Conservation (phyloP, 2,329 filamentous ascomycete species). For the Claviceps sp. region DNA sequence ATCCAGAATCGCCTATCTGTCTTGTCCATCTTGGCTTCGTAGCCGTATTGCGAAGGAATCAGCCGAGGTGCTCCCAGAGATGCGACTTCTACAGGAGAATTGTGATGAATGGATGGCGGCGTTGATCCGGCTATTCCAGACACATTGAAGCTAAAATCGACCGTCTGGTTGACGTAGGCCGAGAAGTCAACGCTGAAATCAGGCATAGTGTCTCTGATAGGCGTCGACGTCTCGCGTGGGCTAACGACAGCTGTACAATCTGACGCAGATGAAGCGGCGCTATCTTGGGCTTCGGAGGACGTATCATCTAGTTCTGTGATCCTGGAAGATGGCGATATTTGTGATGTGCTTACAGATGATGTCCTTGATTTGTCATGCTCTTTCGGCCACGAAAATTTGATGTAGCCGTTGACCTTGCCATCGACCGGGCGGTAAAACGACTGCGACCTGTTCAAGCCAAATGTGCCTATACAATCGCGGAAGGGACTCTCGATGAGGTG, state of each 20-base stretch:
- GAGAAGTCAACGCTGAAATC: neutral
- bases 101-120: neutral
- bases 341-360: neutral
- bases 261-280: neutral
- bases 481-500: slow-evolving; percentile 18
- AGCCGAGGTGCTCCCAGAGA: slow-evolving; percentile 6
- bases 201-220: neutral
- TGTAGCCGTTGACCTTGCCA: slow-evolving; percentile 24
- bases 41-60: slow-evolving; percentile 18
- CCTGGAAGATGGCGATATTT: neutral
- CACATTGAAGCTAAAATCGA: no score
- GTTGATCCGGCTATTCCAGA: neutral
- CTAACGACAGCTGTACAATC: neutral
- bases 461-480: slow-evolving; percentile 16
- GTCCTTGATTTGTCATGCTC: neutral
- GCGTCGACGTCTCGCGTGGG: neutral
- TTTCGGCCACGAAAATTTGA: slow-evolving; percentile 24
- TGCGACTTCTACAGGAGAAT: neutral
- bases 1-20: slow-evolving; percentile 21
- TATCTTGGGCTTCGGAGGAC: neutral
- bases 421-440: slow-evolving; percentile 18
- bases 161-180: neutral
- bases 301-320: slow-evolving; percentile 2
- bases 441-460: slow-evolving; percentile 12
- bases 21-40: slow-evolving; percentile 19